Percentiles rank a stretch among this genome's conserved stretches.
phyloP scores from a whole-genome alignment of 179 eudicot species.

The Sideroxylon spinosum region DNA sequence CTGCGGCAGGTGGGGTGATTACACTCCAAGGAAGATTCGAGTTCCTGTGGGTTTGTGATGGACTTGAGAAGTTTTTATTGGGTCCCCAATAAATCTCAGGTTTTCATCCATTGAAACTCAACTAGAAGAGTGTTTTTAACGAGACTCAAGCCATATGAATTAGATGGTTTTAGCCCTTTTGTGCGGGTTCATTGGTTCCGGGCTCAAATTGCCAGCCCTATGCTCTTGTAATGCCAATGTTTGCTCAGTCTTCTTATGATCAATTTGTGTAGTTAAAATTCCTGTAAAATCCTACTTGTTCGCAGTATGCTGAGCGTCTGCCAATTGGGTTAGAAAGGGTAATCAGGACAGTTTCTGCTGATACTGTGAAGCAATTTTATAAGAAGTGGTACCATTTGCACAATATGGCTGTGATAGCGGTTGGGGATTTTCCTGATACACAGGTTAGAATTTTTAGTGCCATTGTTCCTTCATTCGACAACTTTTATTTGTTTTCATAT shows the following conservation, averaged over 20 bases:
- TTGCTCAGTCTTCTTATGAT: too few relatives aligned
- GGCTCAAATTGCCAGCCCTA: too few relatives aligned
- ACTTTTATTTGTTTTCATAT: not conserved
- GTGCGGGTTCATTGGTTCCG: too few relatives aligned
- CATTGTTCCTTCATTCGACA: not conserved
- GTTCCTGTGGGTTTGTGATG: slow-evolving; percentile 29
- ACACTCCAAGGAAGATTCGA: slow-evolving; percentile 67
- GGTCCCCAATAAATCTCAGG: too few relatives aligned
- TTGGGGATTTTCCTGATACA: slow-evolving; percentile 81
- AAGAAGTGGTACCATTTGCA: slow-evolving; percentile 77
- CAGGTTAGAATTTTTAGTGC: slow-evolving; percentile 41
- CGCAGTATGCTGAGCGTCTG: slow-evolving; percentile 86
- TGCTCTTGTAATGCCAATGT: too few relatives aligned
- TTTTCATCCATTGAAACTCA: too few relatives aligned
- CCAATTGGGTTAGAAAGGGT: slow-evolving; percentile 87
- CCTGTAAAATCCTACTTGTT: slow-evolving; percentile 6
- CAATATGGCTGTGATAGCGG: slow-evolving; percentile 85
- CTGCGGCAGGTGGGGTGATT: slow-evolving; percentile 47
- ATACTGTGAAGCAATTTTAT: slow-evolving; percentile 60
- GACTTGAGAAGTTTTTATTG: too few relatives aligned
- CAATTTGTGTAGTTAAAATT: not conserved
- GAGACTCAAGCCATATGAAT: too few relatives aligned
- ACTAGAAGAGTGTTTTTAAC: too few relatives aligned
- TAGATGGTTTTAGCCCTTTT: too few relatives aligned
- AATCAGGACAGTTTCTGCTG: slow-evolving; percentile 69